Base-by-base conservation (phyloP, 2,329 filamentous ascomycete species). In the Eutypella sp. region DNA sequence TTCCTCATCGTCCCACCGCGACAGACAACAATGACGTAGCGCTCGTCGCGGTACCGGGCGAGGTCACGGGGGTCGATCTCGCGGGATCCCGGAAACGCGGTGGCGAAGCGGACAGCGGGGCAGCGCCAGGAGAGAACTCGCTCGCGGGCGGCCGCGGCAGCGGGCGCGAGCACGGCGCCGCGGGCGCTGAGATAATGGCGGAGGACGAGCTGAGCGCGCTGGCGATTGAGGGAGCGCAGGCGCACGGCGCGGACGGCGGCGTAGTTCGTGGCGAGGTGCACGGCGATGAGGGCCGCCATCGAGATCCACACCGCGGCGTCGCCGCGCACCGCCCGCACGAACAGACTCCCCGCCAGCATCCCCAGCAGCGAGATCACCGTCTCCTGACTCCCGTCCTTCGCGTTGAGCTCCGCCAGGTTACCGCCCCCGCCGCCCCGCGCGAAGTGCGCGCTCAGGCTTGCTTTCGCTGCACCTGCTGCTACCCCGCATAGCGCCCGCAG, bases 381-480 rank as follows among this genome's bases (percentile, higher is more conserved):
- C 68, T 97, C 93, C 69, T 97, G 93, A 54, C 88, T 95, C 11
- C 90, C 90, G 63, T 97, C 92, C 42, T 64, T 84, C 46, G 92
- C 91, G 68, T 96, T 97, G 46, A 99, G 75, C 65, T 97, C 92
- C 2, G 89, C 92, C 38, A 97, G 69, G 64, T 96, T 97, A 31
- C 89, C 88, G 61, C 83, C 82, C 54, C 76, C 97, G 31, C 89
- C 89, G 61, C 82, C 82, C 54, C 76, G 81, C 8, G 92, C 90
- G 72, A 99, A 97, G 67, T 99, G 93, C 10, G 89, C 87, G 61
- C 88, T 93, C 55, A 99, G 69, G 50, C 87, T 91, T 2, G 92
- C 92, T 67, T 97, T 97, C 52, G 88, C 87, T 45, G 89, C 90
- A 11, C 87, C 89, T 1, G 89, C 92, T 0, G 92, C 88, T 5